phyloP scores from a whole-genome alignment of 2,329 filamentous ascomycete species.

The Cercospora zeina region DNA sequence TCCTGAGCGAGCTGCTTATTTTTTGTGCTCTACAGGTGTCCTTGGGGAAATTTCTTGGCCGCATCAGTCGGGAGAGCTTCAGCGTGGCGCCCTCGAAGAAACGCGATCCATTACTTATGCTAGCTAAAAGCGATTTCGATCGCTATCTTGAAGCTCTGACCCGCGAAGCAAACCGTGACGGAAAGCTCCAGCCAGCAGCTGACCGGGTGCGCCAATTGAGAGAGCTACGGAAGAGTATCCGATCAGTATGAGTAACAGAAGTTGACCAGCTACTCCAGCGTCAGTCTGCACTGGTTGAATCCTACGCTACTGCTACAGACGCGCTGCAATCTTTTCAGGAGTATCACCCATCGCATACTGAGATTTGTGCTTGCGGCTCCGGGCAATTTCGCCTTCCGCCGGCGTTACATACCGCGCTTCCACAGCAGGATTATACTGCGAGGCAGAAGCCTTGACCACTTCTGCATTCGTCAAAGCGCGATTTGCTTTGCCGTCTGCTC shows the following conservation, averaged over 20 bases:
- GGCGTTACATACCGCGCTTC: conserved; percentile 80
- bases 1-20: neutral
- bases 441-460: conserved; percentile 64
- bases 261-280: neutral
- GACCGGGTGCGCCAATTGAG: neutral
- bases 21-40: neutral
- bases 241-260: neutral
- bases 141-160: neutral
- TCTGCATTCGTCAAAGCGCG: conserved; percentile 60
- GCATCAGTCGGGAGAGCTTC: neutral
- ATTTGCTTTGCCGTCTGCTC: conserved; percentile 72
- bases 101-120: neutral
- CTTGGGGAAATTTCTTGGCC: neutral
- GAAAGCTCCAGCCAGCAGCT: neutral
- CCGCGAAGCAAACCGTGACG: neutral
- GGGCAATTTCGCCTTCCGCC: neutral
- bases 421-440: conserved; percentile 90
- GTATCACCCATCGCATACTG: neutral
- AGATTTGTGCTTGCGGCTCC: neutral
- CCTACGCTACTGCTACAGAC: neutral
- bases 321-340: neutral
- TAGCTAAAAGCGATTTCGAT: neutral
- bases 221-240: neutral
- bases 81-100: neutral
- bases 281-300: neutral